Base-by-base conservation (phyloP, 495 filamentous ascomycete species). In the Lepraria neglecta region DNA sequence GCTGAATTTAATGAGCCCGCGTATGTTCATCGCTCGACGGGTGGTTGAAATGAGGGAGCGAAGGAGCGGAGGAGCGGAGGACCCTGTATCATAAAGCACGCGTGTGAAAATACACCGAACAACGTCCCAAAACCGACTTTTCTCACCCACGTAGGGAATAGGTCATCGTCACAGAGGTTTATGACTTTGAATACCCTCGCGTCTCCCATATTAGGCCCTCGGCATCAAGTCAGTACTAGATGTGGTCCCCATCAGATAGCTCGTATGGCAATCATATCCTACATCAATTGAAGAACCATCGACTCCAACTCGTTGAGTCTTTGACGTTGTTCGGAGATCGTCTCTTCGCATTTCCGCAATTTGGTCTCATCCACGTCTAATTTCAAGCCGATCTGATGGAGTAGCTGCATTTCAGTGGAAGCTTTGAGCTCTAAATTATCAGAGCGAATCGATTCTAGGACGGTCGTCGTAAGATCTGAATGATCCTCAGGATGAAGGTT, bases 1-100 rank as follows among this genome's bases (percentile, higher is more conserved):
- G 51, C 51, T 15, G n/a, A 27, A 54, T n/a, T 54, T 54, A 38
- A 54, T 54, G 51, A 54, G 30, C 51, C 30, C n/a, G n/a, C n/a
- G n/a, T 54, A n/a, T n/a, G 12, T 44, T 44, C 9, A 44, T 44
- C 42, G 6, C 6, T 44, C 6, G 6, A n/a, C 42, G 42, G 9
- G 6, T n/a, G 9, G 42, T 44, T 44, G 42, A 44, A n/a, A 44
- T 11, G 0, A 44, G 6, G 42, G 42, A 44, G 42, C 42, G 42
- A n/a, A 15, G 12, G 12, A n/a, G n/a, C n/a, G n/a, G n/a, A n/a
- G n/a, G n/a, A n/a, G n/a, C n/a, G n/a, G n/a, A n/a, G n/a, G n/a
- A n/a, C n/a, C n/a, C n/a, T n/a, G n/a, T n/a, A n/a, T 1, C 42
- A 12, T 44, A 44, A 15, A 44, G 42, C 42, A 44, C 4, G n/a